These are phyloP conservation scores for Biscutella laevigata DNA, from an alignment of 441 rosid species.

Conservation along the genomic window DNA sequence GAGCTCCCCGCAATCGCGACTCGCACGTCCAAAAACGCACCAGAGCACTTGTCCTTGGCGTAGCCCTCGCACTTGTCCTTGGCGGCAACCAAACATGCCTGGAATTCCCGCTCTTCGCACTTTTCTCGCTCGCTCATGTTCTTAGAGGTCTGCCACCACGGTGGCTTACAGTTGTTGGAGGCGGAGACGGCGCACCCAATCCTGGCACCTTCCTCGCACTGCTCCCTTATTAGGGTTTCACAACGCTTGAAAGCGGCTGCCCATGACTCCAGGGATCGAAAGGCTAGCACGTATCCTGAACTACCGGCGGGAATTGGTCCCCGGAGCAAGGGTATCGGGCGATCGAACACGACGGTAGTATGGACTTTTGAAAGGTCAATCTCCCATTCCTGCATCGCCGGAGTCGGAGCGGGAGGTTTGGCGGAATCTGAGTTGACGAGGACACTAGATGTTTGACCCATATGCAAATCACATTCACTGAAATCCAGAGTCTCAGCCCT, in stretches of 20 bases:
- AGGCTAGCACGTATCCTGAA: constrained; percentile 45
- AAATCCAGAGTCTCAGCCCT: too few species aligned
- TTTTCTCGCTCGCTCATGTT: constrained; percentile 46
- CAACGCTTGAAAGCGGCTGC: constrained; percentile 38
- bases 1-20: constrained; percentile 23
- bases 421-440: too few species aligned
- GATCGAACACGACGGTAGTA: constrained; percentile 39
- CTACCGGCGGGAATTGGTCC: constrained; percentile 43
- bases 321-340: constrained; percentile 53
- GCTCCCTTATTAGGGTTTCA: constrained; percentile 36
- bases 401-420: too few species aligned
- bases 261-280: constrained; percentile 47
- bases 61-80: constrained; percentile 49
- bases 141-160: constrained; percentile 48
- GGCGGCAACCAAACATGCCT: constrained; percentile 43
- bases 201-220: constrained; percentile 65
- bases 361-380: constrained; percentile 46
- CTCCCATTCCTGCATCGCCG: too few species aligned
- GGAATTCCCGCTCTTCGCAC: constrained; percentile 57
- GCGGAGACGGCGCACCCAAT: constrained; percentile 69
- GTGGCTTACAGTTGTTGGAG: constrained; percentile 52
- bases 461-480: too few species aligned
- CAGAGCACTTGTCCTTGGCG: constrained; percentile 43
- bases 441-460: too few species aligned
- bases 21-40: constrained; percentile 46